These are phyloP conservation scores for Kockiozyma suomiensis DNA, from an alignment of 805 yeast genomes.

Conservation along the genomic window DNA sequence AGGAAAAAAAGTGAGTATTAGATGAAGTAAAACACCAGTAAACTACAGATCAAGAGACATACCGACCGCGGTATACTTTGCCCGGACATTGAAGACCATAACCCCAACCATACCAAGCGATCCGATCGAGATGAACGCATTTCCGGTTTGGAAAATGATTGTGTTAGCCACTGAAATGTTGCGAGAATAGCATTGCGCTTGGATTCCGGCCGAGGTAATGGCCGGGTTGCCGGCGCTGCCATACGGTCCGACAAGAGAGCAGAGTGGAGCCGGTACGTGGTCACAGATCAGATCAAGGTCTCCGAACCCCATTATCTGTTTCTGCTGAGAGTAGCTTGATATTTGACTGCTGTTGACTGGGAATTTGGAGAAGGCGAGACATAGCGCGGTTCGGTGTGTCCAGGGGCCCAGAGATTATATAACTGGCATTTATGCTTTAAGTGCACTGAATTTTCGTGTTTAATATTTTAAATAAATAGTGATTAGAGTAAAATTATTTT, in stretches of 20 bases:
- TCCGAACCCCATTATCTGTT: constrained; percentile 67
- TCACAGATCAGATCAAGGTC: constrained; percentile 64
- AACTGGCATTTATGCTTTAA: too few species aligned
- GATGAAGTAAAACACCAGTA: background rate
- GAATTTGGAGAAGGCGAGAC: background rate
- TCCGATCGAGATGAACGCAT: constrained; percentile 81
- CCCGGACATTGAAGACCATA: constrained; percentile 73
- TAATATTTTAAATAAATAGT: background rate
- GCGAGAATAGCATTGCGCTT: constrained; percentile 81
- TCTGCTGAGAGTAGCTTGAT: background rate
- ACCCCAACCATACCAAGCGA: constrained; percentile 65
- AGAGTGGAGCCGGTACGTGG: constrained; percentile 73
- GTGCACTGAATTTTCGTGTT: background rate
- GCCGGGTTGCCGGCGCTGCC: constrained; percentile 38
- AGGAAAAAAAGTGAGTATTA: background rate
- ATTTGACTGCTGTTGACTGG: background rate
- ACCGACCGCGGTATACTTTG: constrained; percentile 90
- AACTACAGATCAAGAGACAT: background rate
- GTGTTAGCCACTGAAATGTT: constrained; percentile 89
- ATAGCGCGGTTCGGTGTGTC: background rate
- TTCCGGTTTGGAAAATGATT: constrained; percentile 83
- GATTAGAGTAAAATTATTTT: background rate
- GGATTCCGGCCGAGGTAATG: constrained; percentile 55
- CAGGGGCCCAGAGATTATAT: constrained; percentile 13
- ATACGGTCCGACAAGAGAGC: constrained; percentile 69